phyloP scores from a whole-genome alignment of 2,329 filamentous ascomycete genomes.

The Fusarium concolor region DNA sequence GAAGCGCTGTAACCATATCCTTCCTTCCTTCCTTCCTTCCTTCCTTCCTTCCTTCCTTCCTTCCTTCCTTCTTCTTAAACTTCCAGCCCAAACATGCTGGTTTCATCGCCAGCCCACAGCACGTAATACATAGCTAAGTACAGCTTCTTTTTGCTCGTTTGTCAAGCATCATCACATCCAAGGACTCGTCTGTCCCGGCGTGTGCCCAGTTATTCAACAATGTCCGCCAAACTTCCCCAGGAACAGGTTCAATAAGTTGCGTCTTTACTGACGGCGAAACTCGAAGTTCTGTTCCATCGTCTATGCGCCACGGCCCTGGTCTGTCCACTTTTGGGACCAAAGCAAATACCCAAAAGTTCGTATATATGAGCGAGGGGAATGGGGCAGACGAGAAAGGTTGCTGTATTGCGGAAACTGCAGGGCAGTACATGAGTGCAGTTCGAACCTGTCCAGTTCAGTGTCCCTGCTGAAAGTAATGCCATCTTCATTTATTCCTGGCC shows the following conservation, averaged over 20 bases:
- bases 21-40: neutral
- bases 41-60: too few relatives aligned
- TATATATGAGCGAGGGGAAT: constrained; percentile 37
- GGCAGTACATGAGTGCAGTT: constrained; percentile 22
- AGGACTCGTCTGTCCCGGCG: constrained; percentile 16
- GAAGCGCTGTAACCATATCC: constrained; percentile 32
- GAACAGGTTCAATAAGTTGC: constrained; percentile 11
- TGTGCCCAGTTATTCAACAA: constrained; percentile 22
- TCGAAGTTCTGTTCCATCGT: constrained; percentile 23
- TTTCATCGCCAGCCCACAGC: constrained; percentile 23
- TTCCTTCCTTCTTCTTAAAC: constrained; percentile 9
- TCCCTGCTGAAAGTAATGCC: constrained; percentile 32
- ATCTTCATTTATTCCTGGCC: constrained; percentile 82
- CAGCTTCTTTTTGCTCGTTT: constrained; percentile 32
- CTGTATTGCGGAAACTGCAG: constrained; percentile 36
- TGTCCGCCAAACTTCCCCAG: constrained; percentile 15
- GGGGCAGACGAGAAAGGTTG: constrained; percentile 31
- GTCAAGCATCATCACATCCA: constrained; percentile 18
- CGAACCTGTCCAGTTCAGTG: constrained; percentile 23
- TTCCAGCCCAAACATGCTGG: constrained; percentile 20
- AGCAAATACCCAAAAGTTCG: constrained; percentile 49
- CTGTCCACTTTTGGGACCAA: constrained; percentile 49
- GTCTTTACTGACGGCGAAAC: constrained; percentile 10
- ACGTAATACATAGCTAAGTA: constrained; percentile 39
- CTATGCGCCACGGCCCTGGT: constrained; percentile 42